Evolutionary conservation across 2,329 filamentous ascomycete genomes (phyloP), one percentile per base, ranked within the genome.

Genomic region (Pseudocercospora ulei): DNA sequence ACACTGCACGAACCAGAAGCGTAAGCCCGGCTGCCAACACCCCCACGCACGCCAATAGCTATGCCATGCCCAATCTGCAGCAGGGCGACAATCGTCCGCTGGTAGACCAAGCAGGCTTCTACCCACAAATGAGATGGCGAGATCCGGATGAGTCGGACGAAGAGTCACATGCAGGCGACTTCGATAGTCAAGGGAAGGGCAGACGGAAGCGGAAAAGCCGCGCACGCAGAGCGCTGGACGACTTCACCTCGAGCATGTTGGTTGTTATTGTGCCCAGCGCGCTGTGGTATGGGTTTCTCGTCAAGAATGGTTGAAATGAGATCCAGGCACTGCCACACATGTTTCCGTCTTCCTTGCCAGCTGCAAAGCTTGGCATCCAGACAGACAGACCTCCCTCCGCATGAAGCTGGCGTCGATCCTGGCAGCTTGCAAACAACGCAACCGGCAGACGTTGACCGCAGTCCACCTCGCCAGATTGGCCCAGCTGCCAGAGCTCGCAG

Each of bases 41-140:
- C 7, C 23, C 23, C 19, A 33, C 30, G 18, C 30, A 33, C 23
- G 41, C 42, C 1, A 48, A 49, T 14, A 54, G 57, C 6, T 43
- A 48, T 25, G 38, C 26, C 5, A 38, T 43, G 12, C 48, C 44
- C 5, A 39, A 41, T 34, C 29, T 42, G 3, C 41, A 47, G 6
- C 36, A 49, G 28, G 34, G 54, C 27, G 43, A 50, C 18, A 57
- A 54, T 19, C 30, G 30, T 1, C 59, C 60, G 4, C 55, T 64
- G 22, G 57, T 65, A 8, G 60, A 65, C 29, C 60, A 67, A 46
- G 65, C 64, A 3, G 65, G 61, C 1, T 65, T 62, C 45, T 62
- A 62, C 38, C 57, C 55, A 3, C 30, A 57, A 31, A 33, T 56
- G 46, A 34, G 50, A 46, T 48, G 56, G 55, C 47, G 51, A 35